These are phyloP conservation scores for Monosporozyma aerobia DNA, from an alignment of 805 yeast genomes.

Conservation along the genomic window DNA sequence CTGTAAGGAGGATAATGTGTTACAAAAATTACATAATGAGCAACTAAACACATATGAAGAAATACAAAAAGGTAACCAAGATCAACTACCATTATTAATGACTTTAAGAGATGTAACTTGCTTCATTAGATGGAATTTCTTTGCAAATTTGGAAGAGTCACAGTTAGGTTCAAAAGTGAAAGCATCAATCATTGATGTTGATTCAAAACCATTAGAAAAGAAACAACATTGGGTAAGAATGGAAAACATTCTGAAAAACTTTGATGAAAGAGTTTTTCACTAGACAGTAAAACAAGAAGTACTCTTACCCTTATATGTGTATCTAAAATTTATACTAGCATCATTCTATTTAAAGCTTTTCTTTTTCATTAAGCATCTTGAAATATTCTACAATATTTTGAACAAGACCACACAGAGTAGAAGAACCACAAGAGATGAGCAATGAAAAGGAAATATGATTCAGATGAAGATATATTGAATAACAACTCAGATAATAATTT, in stretches of 20 bases:
- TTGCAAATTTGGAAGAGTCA: background rate
- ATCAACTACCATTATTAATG: constrained; percentile 27
- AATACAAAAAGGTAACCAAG: background rate
- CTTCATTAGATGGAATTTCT: constrained; percentile 21
- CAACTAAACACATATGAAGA: constrained; percentile 14
- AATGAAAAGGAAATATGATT: background rate
- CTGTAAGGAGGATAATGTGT: constrained; percentile 10
- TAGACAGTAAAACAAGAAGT: background rate
- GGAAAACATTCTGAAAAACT: background rate
- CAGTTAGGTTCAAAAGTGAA: background rate
- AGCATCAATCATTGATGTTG: constrained; percentile 40
- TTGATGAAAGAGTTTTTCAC: constrained; percentile 1
- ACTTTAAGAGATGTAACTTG: constrained; percentile 33
- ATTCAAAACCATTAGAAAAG: constrained; percentile 40
- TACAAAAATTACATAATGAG: constrained; percentile 13
- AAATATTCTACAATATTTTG: background rate
- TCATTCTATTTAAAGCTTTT: background rate
- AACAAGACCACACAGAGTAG: background rate
- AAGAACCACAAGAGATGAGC: background rate
- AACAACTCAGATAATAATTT: background rate
- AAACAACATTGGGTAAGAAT: constrained; percentile 41
- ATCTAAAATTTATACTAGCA: background rate
- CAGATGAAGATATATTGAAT: background rate
- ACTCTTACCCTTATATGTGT: background rate
- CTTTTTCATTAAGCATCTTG: background rate